These are phyloP conservation scores for Sporothrix brunneoviolacea DNA, from an alignment of 2,329 filamentous ascomycete species.

Conservation along the genomic window DNA sequence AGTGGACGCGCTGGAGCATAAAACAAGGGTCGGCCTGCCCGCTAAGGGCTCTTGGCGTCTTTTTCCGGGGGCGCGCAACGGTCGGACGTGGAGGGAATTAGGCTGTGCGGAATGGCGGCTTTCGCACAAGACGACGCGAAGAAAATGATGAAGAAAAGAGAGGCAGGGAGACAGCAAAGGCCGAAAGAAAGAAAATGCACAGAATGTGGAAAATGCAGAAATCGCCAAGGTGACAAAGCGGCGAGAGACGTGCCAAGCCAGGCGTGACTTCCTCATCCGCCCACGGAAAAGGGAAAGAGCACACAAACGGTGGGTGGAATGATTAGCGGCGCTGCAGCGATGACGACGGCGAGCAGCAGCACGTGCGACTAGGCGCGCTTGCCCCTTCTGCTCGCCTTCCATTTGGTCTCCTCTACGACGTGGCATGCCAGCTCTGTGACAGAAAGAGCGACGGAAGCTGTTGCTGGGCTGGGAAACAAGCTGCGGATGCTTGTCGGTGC, in stretches of 20 bases:
- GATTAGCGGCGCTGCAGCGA: background rate
- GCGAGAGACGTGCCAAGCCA: too few species aligned
- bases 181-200: too few species aligned
- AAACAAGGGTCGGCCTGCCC: background rate
- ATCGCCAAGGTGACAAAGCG: too few species aligned
- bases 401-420: too few species aligned
- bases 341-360: background rate
- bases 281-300: background rate
- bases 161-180: too few species aligned
- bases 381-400: too few species aligned
- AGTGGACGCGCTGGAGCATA: background rate
- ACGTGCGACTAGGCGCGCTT: background rate
- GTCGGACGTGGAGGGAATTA: background rate
- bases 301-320: background rate
- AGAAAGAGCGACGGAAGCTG: too few species aligned
- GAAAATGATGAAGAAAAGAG: background rate
- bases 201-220: too few species aligned
- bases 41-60: background rate
- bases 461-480: too few species aligned
- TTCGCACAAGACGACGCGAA: background rate
- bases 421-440: too few species aligned
- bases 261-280: too few species aligned
- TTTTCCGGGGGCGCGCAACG: background rate
- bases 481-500: too few species aligned
- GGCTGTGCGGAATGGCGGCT: background rate